Evolutionary conservation across 768 basidiomycete genomes (phyloP).

Genomic region (Suillus placidus): DNA sequence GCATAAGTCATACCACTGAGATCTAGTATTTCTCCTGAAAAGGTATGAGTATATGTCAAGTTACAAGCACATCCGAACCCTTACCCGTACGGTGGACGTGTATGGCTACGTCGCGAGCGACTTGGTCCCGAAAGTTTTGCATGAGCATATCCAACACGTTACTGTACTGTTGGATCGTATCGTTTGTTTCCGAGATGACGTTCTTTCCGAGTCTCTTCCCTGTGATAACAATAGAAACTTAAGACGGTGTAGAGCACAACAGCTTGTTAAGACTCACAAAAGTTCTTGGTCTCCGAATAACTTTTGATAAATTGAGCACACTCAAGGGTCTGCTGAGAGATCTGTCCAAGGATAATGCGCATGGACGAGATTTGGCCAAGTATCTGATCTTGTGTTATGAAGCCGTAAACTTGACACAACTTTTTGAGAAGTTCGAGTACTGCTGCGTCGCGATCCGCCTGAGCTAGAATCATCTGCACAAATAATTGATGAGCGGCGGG

Average conservation of each 20-base stretch:
- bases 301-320: too few relatives aligned
- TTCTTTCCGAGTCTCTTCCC: too few relatives aligned
- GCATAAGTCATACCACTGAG: constrained; percentile 6
- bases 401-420: constrained; percentile 2
- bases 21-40: not conserved
- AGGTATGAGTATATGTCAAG: not conserved
- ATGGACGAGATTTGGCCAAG: too few relatives aligned
- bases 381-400: too few relatives aligned
- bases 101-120: not conserved
- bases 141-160: not conserved
- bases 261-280: too few relatives aligned
- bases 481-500: not conserved
- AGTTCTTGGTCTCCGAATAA: too few relatives aligned
- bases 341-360: too few relatives aligned
- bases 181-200: too few relatives aligned
- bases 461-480: not conserved
- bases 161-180: too few relatives aligned
- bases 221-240: too few relatives aligned
- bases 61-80: not conserved
- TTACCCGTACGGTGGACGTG: constrained; percentile 3
- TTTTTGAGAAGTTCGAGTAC: constrained; percentile 7
- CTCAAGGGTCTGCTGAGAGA: too few relatives aligned
- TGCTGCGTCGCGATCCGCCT: constrained; percentile 1
- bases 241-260: too few relatives aligned
- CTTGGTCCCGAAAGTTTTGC: constrained; percentile 8